Conservation (phyloP, 1,284 basidiomycete genomes). For the Testicularia cyperi region DNA sequence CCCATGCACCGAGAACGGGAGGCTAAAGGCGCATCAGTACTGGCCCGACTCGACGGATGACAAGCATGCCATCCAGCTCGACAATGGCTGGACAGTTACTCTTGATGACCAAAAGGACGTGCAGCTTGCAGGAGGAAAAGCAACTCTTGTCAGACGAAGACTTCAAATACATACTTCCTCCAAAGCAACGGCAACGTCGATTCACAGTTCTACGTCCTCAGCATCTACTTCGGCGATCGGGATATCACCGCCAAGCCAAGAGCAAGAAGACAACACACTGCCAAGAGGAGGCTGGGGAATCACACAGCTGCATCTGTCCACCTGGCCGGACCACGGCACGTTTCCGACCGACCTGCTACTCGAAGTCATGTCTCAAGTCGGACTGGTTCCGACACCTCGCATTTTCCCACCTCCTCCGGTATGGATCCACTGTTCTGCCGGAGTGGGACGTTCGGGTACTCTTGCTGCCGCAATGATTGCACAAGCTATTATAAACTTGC, state of each 20-base stretch:
- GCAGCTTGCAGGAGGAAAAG: slow-evolving; percentile 13
- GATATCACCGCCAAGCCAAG: not conserved
- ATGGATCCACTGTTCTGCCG: slow-evolving; percentile 72
- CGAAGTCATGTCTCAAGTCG: slow-evolving; percentile 24
- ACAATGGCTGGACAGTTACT: slow-evolving; percentile 11
- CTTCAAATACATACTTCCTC: slow-evolving; percentile 3
- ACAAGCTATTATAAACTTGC: slow-evolving; percentile 5
- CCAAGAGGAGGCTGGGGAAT: slow-evolving; percentile 54
- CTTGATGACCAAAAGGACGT: not conserved
- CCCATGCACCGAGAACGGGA: slow-evolving; percentile 38
- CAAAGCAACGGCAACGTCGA: not conserved
- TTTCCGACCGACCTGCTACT: slow-evolving; percentile 62
- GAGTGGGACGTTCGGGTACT: slow-evolving; percentile 63
- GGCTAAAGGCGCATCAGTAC: slow-evolving; percentile 53
- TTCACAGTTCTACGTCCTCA: no score
- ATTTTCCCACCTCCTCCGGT: slow-evolving; percentile 66
- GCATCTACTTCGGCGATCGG: no score
- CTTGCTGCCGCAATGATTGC: slow-evolving; percentile 62
- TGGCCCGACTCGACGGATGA: slow-evolving; percentile 26
- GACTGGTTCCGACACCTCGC: slow-evolving; percentile 51
- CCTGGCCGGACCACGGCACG: slow-evolving; percentile 82
- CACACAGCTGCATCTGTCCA: slow-evolving; percentile 71
- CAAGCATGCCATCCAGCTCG: slow-evolving; percentile 7
- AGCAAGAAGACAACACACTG: not conserved
- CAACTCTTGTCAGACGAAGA: slow-evolving; percentile 8